These are phyloP conservation scores for Zea mays DNA, from an alignment of 176 grass and related monocot genomes.

Conservation along the genomic window Zm-B73-REFERENCE-NAM-5.0 NC_050098.1:192616501-192617000, in stretches of 20 bases:
- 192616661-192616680: no score
- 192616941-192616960: neutral
- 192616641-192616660: no score
- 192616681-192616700: no score
- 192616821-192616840: neutral
- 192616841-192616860: slow-evolving; percentile 20
- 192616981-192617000: neutral
- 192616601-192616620: no score
- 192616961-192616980: neutral
- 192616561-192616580: no score
- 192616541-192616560: no score
- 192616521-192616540: no score
- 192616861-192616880: neutral
- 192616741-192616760: neutral
- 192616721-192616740: no score
- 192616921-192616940: neutral
- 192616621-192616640: no score
- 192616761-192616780: neutral
- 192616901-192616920: neutral
- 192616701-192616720: no score
- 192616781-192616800: neutral
- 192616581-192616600: no score
- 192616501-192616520: no score
- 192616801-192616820: slow-evolving; percentile 3
- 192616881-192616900: neutral